Evolutionary conservation across 352 stramenopile species (phyloP), one percentile per base, ranked within the genome.

Genomic region (Phytophthora uliginosa): DNA sequence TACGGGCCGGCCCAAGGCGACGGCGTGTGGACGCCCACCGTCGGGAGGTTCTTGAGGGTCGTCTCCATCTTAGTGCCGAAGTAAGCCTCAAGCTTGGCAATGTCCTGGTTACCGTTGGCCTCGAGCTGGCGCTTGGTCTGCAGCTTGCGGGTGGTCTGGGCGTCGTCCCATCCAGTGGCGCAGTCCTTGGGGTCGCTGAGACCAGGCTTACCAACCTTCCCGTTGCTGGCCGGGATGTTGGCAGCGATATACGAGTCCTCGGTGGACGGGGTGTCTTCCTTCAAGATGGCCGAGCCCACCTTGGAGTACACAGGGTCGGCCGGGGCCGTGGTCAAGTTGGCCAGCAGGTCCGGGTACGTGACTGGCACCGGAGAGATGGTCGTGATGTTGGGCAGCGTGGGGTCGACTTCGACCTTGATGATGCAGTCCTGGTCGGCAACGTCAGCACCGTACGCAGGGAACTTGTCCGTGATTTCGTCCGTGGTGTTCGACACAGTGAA

Each of bases 151-250:
- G 50, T n/a, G 6, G 57, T 9, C 26, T 54, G 51, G 26, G 55
- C 22, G 45, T 77, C 62, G 38, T 79, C 72, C 72, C 72, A 79
- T 7, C 72, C 72, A 31, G 72, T 76, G 36, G 67, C 72, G 28
- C 72, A 79, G 67, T 78, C 67, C 56, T 64, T 77, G 17, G 58
- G 12, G 36, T 42, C 36, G 36, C 36, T 42, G 36, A 42, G 36
- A 7, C 36, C 36, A 42, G 36, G 36, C 36, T 42, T 42, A 10
- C 12, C 36, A 13, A 42, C 36, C 36, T 42, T 40, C 13, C 34
- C 34, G 34, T 40, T 5, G 13, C 10, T 40, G 34, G 10, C 1
- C 12, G 36, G 36, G 36, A 42, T 42, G 12, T 42, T 42, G 12
- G 36, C 40, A 50, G 15, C 15, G 40, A 50, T 22, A 17, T 50